Conservation (phyloP, 257 asterid species). For the Solanum virginianum region DNA sequence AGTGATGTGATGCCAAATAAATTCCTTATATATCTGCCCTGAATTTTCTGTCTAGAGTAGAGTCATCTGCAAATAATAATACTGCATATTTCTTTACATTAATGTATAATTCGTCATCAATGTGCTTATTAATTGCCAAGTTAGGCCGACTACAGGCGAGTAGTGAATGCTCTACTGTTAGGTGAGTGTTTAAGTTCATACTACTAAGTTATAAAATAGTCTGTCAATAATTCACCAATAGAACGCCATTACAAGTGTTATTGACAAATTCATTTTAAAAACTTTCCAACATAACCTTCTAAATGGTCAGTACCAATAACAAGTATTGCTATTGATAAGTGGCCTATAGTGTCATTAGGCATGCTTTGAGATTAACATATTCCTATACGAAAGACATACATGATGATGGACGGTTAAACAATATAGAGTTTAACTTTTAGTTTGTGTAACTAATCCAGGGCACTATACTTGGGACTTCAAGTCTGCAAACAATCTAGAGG, state of each 20-base stretch:
- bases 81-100: background rate
- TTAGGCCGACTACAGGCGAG: background rate
- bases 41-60: background rate
- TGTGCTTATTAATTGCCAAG: background rate
- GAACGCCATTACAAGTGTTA: background rate
- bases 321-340: background rate
- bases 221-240: background rate
- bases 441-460: background rate
- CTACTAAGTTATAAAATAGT: background rate
- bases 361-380: background rate
- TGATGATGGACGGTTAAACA: background rate
- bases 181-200: background rate
- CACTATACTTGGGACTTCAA: background rate
- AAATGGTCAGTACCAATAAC: background rate
- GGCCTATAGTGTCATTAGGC: background rate
- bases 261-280: background rate
- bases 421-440: background rate
- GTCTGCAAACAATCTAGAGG: background rate
- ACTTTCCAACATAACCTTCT: background rate
- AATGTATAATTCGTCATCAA: background rate
- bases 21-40: background rate
- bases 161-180: background rate
- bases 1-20: background rate
- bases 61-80: background rate
- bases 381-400: background rate